Conservation (phyloP, 1,139 yeast species). For the Lodderomyces elongisporus region DNA sequence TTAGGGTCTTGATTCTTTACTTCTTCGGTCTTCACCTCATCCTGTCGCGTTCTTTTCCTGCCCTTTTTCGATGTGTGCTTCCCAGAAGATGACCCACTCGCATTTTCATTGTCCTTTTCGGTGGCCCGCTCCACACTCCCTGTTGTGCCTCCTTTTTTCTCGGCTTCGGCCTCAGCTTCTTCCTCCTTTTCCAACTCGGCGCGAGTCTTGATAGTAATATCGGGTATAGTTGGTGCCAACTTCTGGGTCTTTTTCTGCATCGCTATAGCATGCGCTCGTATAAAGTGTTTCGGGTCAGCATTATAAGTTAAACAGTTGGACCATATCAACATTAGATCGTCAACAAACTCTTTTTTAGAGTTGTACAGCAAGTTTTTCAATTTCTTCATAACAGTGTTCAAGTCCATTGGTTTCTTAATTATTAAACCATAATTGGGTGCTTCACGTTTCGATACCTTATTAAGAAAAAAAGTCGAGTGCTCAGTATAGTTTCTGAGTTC, state of each 20-base stretch:
- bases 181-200: constrained; percentile 84
- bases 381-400: constrained; percentile 90
- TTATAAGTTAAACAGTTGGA: constrained; percentile 87
- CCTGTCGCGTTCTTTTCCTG: constrained; percentile 37
- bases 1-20: not conserved
- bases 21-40: constrained; percentile 27
- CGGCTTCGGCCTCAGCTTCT: constrained; percentile 37
- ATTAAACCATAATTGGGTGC: constrained; percentile 94
- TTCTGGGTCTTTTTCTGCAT: constrained; percentile 87
- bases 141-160: constrained; percentile 16
- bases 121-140: constrained; percentile 35
- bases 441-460: constrained; percentile 91
- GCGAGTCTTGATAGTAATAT: constrained; percentile 72
- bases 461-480: constrained; percentile 92
- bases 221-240: constrained; percentile 81
- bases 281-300: constrained; percentile 90
- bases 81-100: no score
- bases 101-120: no score
- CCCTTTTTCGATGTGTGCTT: constrained; percentile 41
- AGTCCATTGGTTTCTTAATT: constrained; percentile 93
- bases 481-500: constrained; percentile 91
- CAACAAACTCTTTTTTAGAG: constrained; percentile 84
- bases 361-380: constrained; percentile 74
- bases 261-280: constrained; percentile 88
- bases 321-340: constrained; percentile 93